These are phyloP conservation scores for Syzygium syzygioides DNA, from an alignment of 441 rosid species.

Conservation along the genomic window DNA sequence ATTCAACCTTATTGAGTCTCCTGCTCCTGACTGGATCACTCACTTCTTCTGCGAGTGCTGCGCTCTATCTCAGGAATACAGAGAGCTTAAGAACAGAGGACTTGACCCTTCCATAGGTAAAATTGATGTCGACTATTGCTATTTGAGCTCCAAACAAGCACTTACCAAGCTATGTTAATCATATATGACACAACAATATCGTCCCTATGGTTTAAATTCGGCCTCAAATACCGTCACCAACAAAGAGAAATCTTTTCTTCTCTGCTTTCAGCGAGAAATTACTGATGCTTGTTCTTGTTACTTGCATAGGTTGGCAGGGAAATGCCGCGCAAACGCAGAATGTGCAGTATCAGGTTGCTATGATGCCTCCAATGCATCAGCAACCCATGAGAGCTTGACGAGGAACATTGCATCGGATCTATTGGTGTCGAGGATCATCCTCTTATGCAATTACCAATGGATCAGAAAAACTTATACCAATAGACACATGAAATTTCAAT, in stretches of 20 bases:
- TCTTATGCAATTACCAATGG: not conserved
- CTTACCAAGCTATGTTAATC: not conserved
- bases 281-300: not conserved
- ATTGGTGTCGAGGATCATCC: not conserved
- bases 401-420: not conserved
- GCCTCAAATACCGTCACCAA: not conserved
- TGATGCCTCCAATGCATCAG: slow-evolving; percentile 8
- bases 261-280: not conserved
- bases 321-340: not conserved
- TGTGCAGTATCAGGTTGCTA: not conserved
- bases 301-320: slow-evolving; percentile 11
- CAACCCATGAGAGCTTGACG: slow-evolving; percentile 1
- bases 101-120: slow-evolving; percentile 18
- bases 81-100: slow-evolving; percentile 13
- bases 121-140: not conserved
- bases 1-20: slow-evolving; percentile 8
- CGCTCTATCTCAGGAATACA: slow-evolving; percentile 18
- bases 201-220: not conserved
- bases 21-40: slow-evolving; percentile 11
- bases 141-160: not conserved
- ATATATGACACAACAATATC: not conserved
- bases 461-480: not conserved
- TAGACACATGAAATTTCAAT: not conserved
- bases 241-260: not conserved
- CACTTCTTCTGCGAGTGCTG: slow-evolving; percentile 16